Evolutionary conservation across 495 filamentous ascomycete genomes (phyloP).

Genomic region (Talaromyces liani): DNA sequence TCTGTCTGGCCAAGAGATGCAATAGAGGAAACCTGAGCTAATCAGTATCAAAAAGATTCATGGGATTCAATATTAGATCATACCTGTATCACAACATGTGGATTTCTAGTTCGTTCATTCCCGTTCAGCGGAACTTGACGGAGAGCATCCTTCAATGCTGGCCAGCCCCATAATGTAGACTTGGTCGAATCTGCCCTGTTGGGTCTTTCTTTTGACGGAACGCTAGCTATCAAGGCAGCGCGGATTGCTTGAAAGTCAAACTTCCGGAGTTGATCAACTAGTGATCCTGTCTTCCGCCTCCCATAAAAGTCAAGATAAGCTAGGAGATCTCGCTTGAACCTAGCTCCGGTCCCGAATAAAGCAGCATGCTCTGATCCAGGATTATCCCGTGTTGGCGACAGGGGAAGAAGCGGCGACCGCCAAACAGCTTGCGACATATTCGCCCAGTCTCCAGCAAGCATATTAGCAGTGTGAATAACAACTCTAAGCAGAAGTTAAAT

Average conservation of each 20-base stretch:
- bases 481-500: slow-evolving; percentile 31
- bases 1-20: slow-evolving; percentile 69
- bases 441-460: slow-evolving; percentile 77
- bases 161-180: slow-evolving; percentile 66
- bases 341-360: slow-evolving; percentile 50
- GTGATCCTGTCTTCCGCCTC: slow-evolving; percentile 35
- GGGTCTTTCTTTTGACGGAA: slow-evolving; percentile 58
- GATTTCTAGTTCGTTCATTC: neutral
- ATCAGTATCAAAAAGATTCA: slow-evolving; percentile 8
- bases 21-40: slow-evolving; percentile 57
- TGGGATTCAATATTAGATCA: neutral
- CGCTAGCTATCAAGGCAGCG: slow-evolving; percentile 70
- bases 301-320: slow-evolving; percentile 68
- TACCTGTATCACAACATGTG: slow-evolving; percentile 63
- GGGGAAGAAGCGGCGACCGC: slow-evolving; percentile 67
- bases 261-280: slow-evolving; percentile 48
- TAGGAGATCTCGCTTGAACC: slow-evolving; percentile 71
- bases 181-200: slow-evolving; percentile 22
- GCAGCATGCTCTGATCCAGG: slow-evolving; percentile 9
- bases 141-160: slow-evolving; percentile 56
- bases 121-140: slow-evolving; percentile 31
- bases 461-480: slow-evolving; percentile 84
- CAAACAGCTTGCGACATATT: slow-evolving; percentile 85
- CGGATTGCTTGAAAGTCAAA: slow-evolving; percentile 66
- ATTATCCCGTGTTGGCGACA: slow-evolving; percentile 11